Base-by-base conservation (phyloP, 1,284 basidiomycete genomes). In the Blastosporella zonata region DNA sequence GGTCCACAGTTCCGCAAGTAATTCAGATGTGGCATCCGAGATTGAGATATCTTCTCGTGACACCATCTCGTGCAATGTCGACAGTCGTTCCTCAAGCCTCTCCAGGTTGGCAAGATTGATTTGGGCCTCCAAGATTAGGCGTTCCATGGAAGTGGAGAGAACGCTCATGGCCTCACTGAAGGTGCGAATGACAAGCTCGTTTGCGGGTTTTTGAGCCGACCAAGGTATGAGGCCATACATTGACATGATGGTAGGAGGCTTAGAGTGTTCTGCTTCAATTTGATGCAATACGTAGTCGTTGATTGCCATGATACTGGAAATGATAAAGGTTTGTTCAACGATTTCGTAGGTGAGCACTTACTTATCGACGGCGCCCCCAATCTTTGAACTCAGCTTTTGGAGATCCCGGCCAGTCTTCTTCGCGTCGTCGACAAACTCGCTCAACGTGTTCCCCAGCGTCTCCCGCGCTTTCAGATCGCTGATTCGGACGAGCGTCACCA, bases 321-420 rank as follows among this genome's bases (percentile, higher is more conserved):
- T 36, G n/a, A 20, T 40, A 33, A 56, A 48, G 33, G 12, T 36
- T 9, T 38, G 33, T 49, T 25, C 29, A 20, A 41, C 6, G 36
- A 15, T 33, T 17, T 13, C 15, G 40, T 38, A 34, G 4, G 20
- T 6, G 15, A 13, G 5, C 1, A 67, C 79, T 59, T 50, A 85
- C 85, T 69, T 77, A 56, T 89, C 87, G 2, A 88, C 81, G 0
- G 85, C 78, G 27, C 85, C 82, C 39, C 75, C 73, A 22, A 87
- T 75, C 59, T 75, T 84, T 2, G 85, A 69, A 35, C 72, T 75
- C 41, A 89, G 67, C 56, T 66, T 79, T 55, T 79, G 77, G 44
- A 89, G 61, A 12, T 78, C 76, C 28, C 75, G 67, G 1, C 81
- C 79, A 0, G 80, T 74, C 52, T 67, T 74, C 64, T 76, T 79